Percentiles rank a stretch among this genome's conserved stretches.
Conservation (phyloP, 2,329 filamentous ascomycete genomes). For the Diaporthe citri region DNA sequence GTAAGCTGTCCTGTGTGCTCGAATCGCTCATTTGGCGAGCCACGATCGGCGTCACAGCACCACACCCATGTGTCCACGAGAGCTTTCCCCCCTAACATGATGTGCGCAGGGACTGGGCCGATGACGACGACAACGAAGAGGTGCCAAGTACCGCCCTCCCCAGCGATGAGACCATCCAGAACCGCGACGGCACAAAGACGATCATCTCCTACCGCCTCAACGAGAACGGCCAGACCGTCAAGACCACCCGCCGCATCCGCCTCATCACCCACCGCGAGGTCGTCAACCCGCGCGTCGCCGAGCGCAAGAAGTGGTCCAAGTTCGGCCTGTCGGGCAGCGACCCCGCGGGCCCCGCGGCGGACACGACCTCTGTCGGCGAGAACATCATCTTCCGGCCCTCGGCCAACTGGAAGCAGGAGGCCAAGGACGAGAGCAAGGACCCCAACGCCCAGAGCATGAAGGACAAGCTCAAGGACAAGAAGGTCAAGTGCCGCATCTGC, state of each 20-base stretch:
- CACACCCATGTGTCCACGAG: background rate
- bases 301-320: constrained; percentile 93
- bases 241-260: constrained; percentile 95
- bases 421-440: constrained; percentile 81
- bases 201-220: constrained; percentile 91
- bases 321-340: constrained; percentile 93
- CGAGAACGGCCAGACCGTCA: constrained; percentile 95
- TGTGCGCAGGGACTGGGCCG: constrained; percentile 82
- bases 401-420: constrained; percentile 92
- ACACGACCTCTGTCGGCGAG: constrained; percentile 94
- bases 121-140: constrained; percentile 93
- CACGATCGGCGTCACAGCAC: background rate
- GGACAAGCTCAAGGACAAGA: constrained; percentile 95
- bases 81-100: constrained; percentile 19
- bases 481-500: constrained; percentile 99
- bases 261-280: constrained; percentile 91
- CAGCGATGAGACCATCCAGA: constrained; percentile 87
- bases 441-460: constrained; percentile 81
- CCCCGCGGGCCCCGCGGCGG: constrained; percentile 81
- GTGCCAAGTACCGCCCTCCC: constrained; percentile 76
- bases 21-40: background rate
- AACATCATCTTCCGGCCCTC: constrained; percentile 97
- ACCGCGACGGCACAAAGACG: constrained; percentile 99
- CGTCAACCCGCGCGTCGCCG: constrained; percentile 96
- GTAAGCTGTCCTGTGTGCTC: constrained; percentile 9